These are phyloP conservation scores for Rubia tinctorum DNA, from an alignment of 305 asterid species.

Conservation along the genomic window DNA sequence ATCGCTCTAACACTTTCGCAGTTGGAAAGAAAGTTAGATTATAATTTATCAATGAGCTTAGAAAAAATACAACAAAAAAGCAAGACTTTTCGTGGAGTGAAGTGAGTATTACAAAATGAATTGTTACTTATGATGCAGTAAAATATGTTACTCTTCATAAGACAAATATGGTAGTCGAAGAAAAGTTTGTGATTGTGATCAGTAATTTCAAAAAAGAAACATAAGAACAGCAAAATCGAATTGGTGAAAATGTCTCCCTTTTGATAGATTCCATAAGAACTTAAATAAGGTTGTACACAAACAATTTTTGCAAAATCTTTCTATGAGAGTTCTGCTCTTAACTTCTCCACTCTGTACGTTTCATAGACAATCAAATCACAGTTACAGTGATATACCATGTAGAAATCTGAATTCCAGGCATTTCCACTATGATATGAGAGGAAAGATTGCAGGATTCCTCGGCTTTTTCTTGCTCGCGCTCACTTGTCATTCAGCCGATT, in stretches of 20 bases:
- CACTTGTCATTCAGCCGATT: neutral
- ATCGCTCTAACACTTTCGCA: no score
- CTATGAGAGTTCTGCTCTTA: neutral
- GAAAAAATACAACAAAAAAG: no score
- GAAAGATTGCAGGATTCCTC: neutral
- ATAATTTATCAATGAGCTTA: no score
- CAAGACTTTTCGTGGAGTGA: no score
- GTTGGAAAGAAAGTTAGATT: no score
- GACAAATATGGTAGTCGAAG: neutral
- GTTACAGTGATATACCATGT: neutral
- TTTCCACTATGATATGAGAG: neutral
- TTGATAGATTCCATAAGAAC: neutral
- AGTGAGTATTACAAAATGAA: no score
- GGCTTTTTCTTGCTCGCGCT: neutral
- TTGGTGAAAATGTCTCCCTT: neutral
- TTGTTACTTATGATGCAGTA: neutral
- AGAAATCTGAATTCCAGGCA: neutral
- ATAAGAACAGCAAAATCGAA: neutral
- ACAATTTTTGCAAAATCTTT: neutral
- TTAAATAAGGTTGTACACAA: neutral
- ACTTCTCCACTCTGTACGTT: neutral
- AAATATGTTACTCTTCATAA: neutral
- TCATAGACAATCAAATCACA: neutral
- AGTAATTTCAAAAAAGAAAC: neutral
- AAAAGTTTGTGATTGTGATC: neutral